Evolutionary conservation across 805 yeast species (phyloP), one percentile per base, ranked within the genome.

Genomic region (Schwanniomyces polymorphus): DNA sequence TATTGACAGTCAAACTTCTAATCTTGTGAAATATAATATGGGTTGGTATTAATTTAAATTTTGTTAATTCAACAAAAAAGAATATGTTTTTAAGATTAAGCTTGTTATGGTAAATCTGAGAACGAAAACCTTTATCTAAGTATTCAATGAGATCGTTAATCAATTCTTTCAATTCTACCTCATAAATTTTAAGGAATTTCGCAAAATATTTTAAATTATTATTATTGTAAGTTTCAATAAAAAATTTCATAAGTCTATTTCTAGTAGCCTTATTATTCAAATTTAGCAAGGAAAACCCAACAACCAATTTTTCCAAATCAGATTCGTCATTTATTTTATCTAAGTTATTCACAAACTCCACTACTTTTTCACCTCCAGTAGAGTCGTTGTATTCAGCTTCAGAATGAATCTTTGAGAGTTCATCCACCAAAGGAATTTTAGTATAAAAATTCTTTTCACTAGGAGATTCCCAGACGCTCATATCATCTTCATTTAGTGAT

Each of bases 251-350:
- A 7, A 91, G 59, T 53, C 89, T 72, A 52, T 81, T 79, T 41
- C 75, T 78, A 0, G 95, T 82, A 0, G 94, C 91, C 61, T 85
- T 88, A 57, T 87, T 88, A 59, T 85, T 79, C 21, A 89, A 64
- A 25, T 74, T 65, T n/a, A 64, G 52, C 3, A 50, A 44, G 79
- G 86, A 79, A 61, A 79, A 85, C 7, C 69, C 72, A 12, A 60
- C 49, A 1, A 76, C 78, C 5, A 78, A 61, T 3, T 67, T 63
- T 48, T 84, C 86, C 16, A 85, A 65, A 16, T 76, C 83, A 41
- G 74, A 69, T 7, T 72, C 79, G 1, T 78, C 68, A 3, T 65
- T 58, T 0, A 76, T 76, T 5, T 59, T 58, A 44, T 78, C 79
- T 34, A 82, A 63, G 5, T 64, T 67, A 0, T 54, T 56, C 39